phyloP scores from a whole-genome alignment of 768 basidiomycete species.

The Phaffia tasmanica region DNA sequence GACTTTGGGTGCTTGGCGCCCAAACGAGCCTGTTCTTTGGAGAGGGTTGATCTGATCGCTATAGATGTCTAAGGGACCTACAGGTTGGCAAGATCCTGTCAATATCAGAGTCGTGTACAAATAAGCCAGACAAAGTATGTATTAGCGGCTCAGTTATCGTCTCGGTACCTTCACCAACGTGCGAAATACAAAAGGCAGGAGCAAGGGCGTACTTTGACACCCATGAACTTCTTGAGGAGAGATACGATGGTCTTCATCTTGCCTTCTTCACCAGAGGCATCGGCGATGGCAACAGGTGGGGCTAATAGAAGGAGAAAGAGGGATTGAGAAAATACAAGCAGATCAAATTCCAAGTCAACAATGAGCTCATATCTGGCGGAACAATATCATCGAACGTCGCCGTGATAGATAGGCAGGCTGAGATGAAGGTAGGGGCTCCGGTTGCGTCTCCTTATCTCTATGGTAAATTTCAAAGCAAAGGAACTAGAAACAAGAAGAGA shows the following conservation, averaged over 20 bases:
- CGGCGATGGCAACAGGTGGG: conserved; percentile 32
- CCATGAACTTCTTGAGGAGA: conserved; percentile 66
- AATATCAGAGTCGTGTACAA: not conserved
- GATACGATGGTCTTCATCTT: conserved; percentile 89
- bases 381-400: too few relatives aligned
- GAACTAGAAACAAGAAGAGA: too few relatives aligned
- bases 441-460: too few relatives aligned
- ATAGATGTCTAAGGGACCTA: conserved; percentile 39
- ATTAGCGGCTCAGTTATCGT: conserved; percentile 8
- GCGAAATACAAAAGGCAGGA: not conserved
- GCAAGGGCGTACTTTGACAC: conserved; percentile 10
- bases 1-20: conserved; percentile 2
- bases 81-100: conserved; percentile 87
- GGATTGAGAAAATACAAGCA: not conserved
- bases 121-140: not conserved
- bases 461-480: too few relatives aligned
- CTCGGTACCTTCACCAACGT: not conserved
- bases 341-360: too few relatives aligned
- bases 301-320: conserved; percentile 28
- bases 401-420: too few relatives aligned
- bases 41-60: not conserved
- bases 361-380: too few relatives aligned
- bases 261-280: conserved; percentile 57
- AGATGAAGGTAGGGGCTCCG: too few relatives aligned
- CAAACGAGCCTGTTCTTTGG: not conserved